Percentiles rank a stretch among this genome's conserved stretches.
Evolutionary conservation across 495 filamentous ascomycete species (phyloP).

Genomic region (Lepidopterella palustris): DNA sequence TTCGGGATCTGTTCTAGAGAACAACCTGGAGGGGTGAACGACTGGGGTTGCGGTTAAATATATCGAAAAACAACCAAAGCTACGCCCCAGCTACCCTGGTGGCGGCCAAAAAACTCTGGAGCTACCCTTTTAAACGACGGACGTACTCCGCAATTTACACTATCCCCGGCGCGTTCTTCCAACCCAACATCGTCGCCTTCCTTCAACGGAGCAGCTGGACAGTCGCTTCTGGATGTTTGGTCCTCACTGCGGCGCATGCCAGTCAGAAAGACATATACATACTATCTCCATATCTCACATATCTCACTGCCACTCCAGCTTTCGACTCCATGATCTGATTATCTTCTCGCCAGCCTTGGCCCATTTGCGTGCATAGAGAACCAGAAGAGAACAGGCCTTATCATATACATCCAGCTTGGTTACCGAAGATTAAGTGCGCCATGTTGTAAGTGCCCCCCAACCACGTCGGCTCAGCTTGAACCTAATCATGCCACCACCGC

Average conservation of each 20-base stretch:
- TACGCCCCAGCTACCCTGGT: too few relatives aligned
- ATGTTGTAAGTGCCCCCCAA: slow-evolving; percentile 26
- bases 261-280: not conserved
- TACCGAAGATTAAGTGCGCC: slow-evolving; percentile 9
- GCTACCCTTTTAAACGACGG: not conserved
- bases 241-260: not conserved
- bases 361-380: not conserved
- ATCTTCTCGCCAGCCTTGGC: not conserved
- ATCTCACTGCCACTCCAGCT: not conserved
- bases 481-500: slow-evolving; percentile 16
- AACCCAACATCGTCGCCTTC: not conserved
- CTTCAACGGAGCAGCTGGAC: not conserved
- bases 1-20: not conserved
- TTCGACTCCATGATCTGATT: not conserved
- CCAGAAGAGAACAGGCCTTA: not conserved
- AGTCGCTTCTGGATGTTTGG: not conserved
- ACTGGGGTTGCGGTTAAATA: slow-evolving; percentile 1
- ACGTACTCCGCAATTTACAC: not conserved
- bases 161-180: not conserved
- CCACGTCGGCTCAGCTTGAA: not conserved
- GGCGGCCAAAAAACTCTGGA: not conserved
- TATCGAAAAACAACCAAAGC: too few relatives aligned
- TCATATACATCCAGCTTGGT: not conserved
- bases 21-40: not conserved
- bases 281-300: not conserved